Base-by-base conservation (phyloP, 495 filamentous ascomycete species). In the Talaromyces wortmannii region DNA sequence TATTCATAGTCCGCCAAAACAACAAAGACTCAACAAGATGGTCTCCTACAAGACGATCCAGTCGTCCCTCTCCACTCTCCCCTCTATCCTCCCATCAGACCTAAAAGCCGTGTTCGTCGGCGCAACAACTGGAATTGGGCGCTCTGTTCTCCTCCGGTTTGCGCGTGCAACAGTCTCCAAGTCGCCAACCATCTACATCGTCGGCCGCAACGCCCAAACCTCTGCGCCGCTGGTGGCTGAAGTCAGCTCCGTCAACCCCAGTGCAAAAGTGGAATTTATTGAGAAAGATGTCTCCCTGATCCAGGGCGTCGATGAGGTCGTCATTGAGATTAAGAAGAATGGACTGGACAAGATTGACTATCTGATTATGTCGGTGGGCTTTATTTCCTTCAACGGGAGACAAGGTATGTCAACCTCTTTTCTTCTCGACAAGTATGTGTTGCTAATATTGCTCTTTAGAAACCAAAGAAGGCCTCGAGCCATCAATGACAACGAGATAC, bases 71-170 rank as follows among this genome's bases (percentile, higher is more conserved):
- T 52, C 62, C 4, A 60, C 59, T 7, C 74, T 81, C 57, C 48
- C 62, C 7, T 59, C 63, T 5, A 18, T 55, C 0, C 66, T 79
- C 13, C 75, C 75, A 7, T 31, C 65, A 0, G 67, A 70, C 4
- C 62, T 81, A 1, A 72, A 80, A 3, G 80, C 75, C 31, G 75
- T 86, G 50, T 84, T 84, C 58, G 78, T 82, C 10, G 84, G 86
- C 32, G 85, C 66, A 18, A 89, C 86, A 0, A 77, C 72, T 44
- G 86, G 83, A 31, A 79, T 89, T 53, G 86, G 83, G 31, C 74
- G 81, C 57, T 56, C 67, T 5, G 75, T 83, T 0, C 61, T 86
- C 33, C 79, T 72, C 55, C 56, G 74, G 50, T 83, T 87, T 47
- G 79, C 78, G 5, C 63, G 71, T 36, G 62, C 7, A 50, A 67